phyloP scores from a whole-genome alignment of 208 protist genomes.

The Entamoeba histolytica region DNA sequence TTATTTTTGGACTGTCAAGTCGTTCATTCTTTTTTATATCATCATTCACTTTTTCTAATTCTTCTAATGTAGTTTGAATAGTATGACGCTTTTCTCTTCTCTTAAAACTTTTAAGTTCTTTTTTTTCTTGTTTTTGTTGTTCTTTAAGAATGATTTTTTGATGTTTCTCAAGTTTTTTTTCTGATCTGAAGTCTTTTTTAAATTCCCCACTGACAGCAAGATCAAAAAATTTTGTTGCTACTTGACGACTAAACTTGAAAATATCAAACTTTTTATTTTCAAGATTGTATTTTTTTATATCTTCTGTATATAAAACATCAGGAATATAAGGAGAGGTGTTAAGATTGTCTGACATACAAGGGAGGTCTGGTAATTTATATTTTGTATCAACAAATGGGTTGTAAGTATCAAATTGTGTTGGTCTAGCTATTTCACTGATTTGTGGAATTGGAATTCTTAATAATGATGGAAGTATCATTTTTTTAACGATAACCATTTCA shows the following conservation, averaged over 20 bases:
- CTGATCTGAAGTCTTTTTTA: background rate
- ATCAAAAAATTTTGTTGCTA: background rate
- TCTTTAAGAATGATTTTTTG: background rate
- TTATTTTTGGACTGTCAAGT: background rate
- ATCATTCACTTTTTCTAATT: background rate
- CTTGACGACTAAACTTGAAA: background rate
- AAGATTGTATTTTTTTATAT: background rate
- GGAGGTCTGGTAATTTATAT: background rate
- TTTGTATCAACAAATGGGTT: background rate
- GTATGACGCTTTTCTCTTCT: background rate
- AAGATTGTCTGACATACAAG: background rate
- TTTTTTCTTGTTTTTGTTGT: background rate
- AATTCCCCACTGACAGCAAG: background rate
- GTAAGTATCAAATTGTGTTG: background rate
- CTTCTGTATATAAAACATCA: background rate
- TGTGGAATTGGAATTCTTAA: background rate
- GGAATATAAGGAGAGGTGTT: background rate
- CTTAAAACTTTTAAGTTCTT: background rate
- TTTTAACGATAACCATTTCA: background rate
- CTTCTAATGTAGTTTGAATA: background rate
- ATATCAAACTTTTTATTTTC: background rate
- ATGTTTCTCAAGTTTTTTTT: background rate
- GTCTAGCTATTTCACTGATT: background rate
- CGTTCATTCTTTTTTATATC: background rate
- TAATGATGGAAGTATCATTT: background rate